These are phyloP conservation scores for Penicillium cinerascens DNA, from an alignment of 495 filamentous ascomycete genomes.

Conservation along the genomic window DNA sequence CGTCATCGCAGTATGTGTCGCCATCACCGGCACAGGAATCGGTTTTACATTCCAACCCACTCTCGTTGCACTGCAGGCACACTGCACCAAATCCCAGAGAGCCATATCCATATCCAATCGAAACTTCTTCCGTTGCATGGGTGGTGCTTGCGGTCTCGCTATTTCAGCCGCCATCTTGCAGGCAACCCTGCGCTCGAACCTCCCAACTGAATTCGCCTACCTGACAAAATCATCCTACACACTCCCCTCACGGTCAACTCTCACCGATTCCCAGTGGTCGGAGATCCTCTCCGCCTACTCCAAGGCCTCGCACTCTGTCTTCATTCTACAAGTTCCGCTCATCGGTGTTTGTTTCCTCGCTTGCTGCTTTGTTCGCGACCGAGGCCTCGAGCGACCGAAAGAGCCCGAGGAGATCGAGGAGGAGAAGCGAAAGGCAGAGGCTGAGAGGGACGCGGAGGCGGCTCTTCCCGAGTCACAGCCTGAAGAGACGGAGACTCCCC, in stretches of 20 bases:
- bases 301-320: constrained; percentile 50
- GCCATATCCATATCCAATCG: constrained; percentile 60
- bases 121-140: constrained; percentile 61
- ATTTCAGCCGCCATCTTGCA: constrained; percentile 57
- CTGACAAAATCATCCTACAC: constrained; percentile 43
- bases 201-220: constrained; percentile 40
- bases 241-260: constrained; percentile 27
- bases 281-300: constrained; percentile 48
- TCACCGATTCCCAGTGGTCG: constrained; percentile 36
- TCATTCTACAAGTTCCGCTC: constrained; percentile 52
- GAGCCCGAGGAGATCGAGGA: constrained; percentile 39
- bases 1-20: constrained; percentile 51
- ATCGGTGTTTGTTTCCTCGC: constrained; percentile 51
- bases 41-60: constrained; percentile 60
- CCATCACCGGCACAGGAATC: constrained; percentile 51
- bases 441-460: constrained; percentile 20
- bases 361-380: constrained; percentile 52
- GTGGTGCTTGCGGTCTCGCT: constrained; percentile 57
- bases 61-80: constrained; percentile 61
- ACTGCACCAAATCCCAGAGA: constrained; percentile 54
- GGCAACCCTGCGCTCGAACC: constrained; percentile 43
- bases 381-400: constrained; percentile 49
- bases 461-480: constrained; percentile 2
- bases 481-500: background rate
- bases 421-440: constrained; percentile 22